Conservation (phyloP, 225 moss, liverwort and hornwort species). For the Pseudoscleropodium purum region DNA sequence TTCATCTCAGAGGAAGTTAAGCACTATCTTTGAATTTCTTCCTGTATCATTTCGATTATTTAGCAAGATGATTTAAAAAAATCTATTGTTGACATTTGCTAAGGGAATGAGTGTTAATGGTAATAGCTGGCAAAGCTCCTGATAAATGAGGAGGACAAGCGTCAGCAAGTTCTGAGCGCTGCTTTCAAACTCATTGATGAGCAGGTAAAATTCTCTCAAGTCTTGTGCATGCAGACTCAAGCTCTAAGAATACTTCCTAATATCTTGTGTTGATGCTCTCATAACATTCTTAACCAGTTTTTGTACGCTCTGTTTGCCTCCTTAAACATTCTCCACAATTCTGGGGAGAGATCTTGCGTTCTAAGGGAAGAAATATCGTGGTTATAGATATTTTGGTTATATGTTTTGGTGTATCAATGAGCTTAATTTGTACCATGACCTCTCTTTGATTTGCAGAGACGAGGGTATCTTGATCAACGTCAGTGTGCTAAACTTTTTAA, state of each 20-base stretch:
- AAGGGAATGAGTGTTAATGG: background rate
- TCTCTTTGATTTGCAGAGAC: constrained; percentile 27
- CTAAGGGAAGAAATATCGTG: background rate
- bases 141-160: constrained; percentile 33
- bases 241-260: background rate
- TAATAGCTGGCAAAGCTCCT: constrained; percentile 65
- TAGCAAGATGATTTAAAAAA: background rate
- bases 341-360: background rate
- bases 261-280: background rate
- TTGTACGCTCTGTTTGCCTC: background rate
- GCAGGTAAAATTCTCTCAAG: constrained; percentile 18
- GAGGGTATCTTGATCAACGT: constrained; percentile 53
- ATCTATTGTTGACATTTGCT: background rate
- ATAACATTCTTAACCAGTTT: background rate
- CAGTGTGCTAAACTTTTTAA: constrained; percentile 64
- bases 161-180: constrained; percentile 43
- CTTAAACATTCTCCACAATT: background rate
- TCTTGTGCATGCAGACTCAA: background rate
- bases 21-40: background rate
- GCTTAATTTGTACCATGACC: background rate
- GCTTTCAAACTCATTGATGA: constrained; percentile 74
- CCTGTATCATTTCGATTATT: background rate
- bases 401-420: background rate
- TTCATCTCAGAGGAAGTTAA: background rate
- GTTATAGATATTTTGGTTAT: too few relatives aligned